A percentile compares a stretch with the other conserved stretches of the same genome.
Evolutionary conservation across 257 asterid genomes (phyloP).

Genomic region (Mentha longifolia): DNA sequence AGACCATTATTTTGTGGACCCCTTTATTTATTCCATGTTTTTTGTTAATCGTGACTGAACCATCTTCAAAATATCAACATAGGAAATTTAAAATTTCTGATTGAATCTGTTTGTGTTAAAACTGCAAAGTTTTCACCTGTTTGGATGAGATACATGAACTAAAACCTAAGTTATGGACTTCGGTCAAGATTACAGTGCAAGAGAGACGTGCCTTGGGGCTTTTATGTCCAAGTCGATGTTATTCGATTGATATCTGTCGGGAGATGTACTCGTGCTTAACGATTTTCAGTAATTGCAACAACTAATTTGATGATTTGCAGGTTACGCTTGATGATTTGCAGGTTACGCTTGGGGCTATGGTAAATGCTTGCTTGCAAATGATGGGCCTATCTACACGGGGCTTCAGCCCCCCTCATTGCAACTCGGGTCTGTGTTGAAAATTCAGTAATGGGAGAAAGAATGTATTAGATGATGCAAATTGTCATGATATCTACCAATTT

Average conservation of each 20-base stretch:
- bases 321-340: constrained; percentile 15
- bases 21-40: neutral
- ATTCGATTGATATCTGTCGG: too few species aligned
- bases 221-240: too few species aligned
- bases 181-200: neutral
- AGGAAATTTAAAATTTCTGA: neutral
- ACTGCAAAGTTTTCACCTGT: neutral
- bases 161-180: neutral
- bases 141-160: neutral
- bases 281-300: too few species aligned
- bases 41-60: neutral
- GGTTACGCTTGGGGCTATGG: constrained; percentile 7
- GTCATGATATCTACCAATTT: constrained; percentile 28
- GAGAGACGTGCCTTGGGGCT: neutral
- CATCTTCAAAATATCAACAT: neutral
- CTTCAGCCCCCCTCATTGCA: neutral
- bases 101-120: neutral
- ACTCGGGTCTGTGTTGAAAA: neutral
- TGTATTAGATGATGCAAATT: constrained; percentile 40
- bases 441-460: constrained; percentile 25
- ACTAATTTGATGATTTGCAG: constrained; percentile 13
- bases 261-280: too few species aligned
- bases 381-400: neutral
- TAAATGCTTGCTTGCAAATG: constrained; percentile 21
- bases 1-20: neutral